These are phyloP conservation scores for Clitocybe nebularis DNA, from an alignment of 1,284 basidiomycete species.

Conservation along the genomic window DNA sequence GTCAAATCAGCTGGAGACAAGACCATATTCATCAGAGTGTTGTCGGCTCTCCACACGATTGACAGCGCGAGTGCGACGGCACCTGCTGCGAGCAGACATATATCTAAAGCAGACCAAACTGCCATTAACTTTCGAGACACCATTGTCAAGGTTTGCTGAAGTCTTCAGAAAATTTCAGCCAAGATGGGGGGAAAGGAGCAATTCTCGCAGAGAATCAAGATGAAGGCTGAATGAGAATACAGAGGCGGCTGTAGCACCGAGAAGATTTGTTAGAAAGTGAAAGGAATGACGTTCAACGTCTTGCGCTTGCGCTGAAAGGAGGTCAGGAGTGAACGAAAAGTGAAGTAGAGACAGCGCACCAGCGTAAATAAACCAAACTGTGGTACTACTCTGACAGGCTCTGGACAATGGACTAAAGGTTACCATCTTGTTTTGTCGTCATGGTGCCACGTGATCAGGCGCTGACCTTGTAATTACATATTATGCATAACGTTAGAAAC, in stretches of 20 bases:
- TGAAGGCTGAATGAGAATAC: slow-evolving; percentile 19
- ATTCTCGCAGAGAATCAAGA: slow-evolving; percentile 29
- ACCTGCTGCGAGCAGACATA: slow-evolving; percentile 67
- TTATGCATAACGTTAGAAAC: too few species aligned
- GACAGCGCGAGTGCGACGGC: slow-evolving; percentile 62
- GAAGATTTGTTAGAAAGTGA: slow-evolving; percentile 21
- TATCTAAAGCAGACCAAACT: slow-evolving; percentile 67
- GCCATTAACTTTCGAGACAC: slow-evolving; percentile 66
- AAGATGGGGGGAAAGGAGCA: slow-evolving; percentile 11
- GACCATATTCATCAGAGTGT: slow-evolving; percentile 68
- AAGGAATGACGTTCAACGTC: slow-evolving; percentile 59
- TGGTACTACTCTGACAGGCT: too few species aligned
- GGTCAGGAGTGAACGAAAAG: slow-evolving; percentile 26
- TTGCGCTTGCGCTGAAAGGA: slow-evolving; percentile 41
- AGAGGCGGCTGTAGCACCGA: slow-evolving; percentile 28
- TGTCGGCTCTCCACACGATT: slow-evolving; percentile 61
- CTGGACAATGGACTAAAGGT: too few species aligned
- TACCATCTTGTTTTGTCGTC: too few species aligned
- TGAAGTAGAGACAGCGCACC: slow-evolving; percentile 21
- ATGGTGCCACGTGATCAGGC: too few species aligned
- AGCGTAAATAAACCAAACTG: too few species aligned
- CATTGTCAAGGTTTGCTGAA: slow-evolving; percentile 40
- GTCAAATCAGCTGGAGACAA: slow-evolving; percentile 54
- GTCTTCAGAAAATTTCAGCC: neutral
- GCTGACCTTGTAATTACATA: too few species aligned